These are phyloP conservation scores for Plasmodium relictum DNA, from an alignment of 169 alveolate genomes.

Conservation along the genomic window DNA sequence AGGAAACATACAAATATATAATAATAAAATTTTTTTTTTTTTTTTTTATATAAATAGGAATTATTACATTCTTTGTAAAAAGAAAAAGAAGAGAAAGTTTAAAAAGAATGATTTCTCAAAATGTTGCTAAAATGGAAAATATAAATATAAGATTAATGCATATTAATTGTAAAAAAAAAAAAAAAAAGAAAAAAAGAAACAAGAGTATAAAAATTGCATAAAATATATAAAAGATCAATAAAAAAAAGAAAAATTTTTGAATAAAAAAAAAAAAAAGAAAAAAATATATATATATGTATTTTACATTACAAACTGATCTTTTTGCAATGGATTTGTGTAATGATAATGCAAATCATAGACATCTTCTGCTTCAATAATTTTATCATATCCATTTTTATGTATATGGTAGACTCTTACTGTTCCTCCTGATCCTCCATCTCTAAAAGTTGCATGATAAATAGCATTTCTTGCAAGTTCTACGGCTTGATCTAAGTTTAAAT, in stretches of 20 bases:
- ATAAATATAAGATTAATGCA: too few species aligned
- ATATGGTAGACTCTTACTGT: slow-evolving; percentile 97
- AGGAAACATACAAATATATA: too few species aligned
- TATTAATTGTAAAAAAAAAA: not conserved
- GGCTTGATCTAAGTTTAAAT: slow-evolving; percentile 96
- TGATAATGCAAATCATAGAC: slow-evolving; percentile 92
- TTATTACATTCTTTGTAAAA: too few species aligned
- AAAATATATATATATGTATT: too few species aligned
- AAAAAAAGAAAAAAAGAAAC: not conserved
- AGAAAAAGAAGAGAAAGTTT: too few species aligned
- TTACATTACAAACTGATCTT: slow-evolving; percentile 74
- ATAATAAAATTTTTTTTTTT: too few species aligned
- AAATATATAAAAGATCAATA: not conserved
- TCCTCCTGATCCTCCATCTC: slow-evolving; percentile 99
- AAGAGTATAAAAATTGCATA: not conserved
- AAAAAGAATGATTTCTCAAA: too few species aligned
- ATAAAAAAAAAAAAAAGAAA: too few species aligned
- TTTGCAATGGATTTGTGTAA: slow-evolving; percentile 84
- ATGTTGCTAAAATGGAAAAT: too few species aligned
- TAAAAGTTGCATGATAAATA: slow-evolving; percentile 98
- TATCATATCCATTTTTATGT: slow-evolving; percentile 94
- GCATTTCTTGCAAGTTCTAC: slow-evolving; percentile 98
- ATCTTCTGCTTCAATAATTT: slow-evolving; percentile 93
- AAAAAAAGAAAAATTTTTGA: not conserved
- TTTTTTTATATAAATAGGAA: too few species aligned